Base-by-base conservation (phyloP, 225 moss, liverwort and hornwort genomes). In the Physcomitrellopsis africana region DNA sequence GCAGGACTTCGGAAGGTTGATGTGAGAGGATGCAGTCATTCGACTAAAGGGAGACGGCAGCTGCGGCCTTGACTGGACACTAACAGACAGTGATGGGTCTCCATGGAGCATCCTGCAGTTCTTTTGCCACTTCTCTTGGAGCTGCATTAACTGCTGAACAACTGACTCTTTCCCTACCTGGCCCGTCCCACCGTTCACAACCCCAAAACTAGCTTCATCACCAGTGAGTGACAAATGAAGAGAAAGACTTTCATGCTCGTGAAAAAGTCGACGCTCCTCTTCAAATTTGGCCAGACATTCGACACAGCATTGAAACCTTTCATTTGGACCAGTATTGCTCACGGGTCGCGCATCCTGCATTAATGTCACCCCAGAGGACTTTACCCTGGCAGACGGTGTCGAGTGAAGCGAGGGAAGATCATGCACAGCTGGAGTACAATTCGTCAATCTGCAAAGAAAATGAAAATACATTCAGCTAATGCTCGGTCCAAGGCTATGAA, bases 111-210 rank as follows among this genome's bases (percentile, higher is more conserved):
- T 67, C 65, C 58, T 74, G 66, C 97, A 99, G 44, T 26, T 73
- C 51, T 72, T 77, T 45, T 83, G 84, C 76, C 90, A 99, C 22
- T 76, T 86, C 19, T 87, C 78, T 17, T 67, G 85, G 43, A 97
- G 83, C 48, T 79, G 79, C 20, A 75, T n/a, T 37, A 89, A n/a
- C 75, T 72, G 80, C 43, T 87, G 80, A 9, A 53, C 49, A 42
- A 80, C 44, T 8, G 88, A 81, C 52, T 63, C 80, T 3, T 7
- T 65, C 14, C 70, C 76, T 55, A 83, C 83, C 86, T 72, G 77
- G 41, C 77, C 72, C 63, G 17, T 16, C 1, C 57, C 41, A 48
- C 58, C 76, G 17, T 69, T 82, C 15, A 41, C 41, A 23, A 17
- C 51, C 23, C 45, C 76, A 22, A 80, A 79, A 13, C 72, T 60